Percentiles rank a stretch among this genome's conserved stretches.
Conservation (phyloP, 148 eudicot species). For the Spergularia marina region DNA sequence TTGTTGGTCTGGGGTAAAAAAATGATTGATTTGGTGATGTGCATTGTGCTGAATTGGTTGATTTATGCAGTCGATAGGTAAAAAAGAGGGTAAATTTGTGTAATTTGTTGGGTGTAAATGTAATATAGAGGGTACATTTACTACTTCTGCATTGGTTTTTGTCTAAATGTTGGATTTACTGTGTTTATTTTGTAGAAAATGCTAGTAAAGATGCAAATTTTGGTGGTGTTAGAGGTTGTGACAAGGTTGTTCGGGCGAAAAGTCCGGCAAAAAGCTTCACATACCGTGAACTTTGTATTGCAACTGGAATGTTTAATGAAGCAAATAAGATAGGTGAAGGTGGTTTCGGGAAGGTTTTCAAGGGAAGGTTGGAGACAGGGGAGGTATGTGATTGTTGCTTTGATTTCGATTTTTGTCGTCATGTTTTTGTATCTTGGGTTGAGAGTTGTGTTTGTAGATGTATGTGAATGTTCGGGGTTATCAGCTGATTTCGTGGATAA, state of each 20-base stretch:
- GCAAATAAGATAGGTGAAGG: conserved; percentile 69
- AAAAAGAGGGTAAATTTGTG: conserved; percentile 7
- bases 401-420: neutral
- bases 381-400: conserved; percentile 29
- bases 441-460: neutral
- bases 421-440: neutral
- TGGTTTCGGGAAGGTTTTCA: conserved; percentile 69
- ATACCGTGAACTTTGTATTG: conserved; percentile 41
- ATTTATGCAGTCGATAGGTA: conserved; percentile 21
- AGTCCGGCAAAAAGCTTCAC: conserved; percentile 42
- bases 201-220: conserved; percentile 21
- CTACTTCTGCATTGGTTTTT: too few species aligned
- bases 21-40: neutral
- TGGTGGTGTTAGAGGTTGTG: conserved; percentile 25
- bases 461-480: neutral
- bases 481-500: neutral
- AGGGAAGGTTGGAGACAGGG: conserved; percentile 38
- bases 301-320: conserved; percentile 38
- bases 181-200: conserved; percentile 28
- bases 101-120: neutral
- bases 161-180: neutral
- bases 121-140: neutral
- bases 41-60: conserved; percentile 1
- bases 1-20: neutral
- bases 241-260: conserved; percentile 13